A percentile compares a stretch with the other conserved stretches of the same genome.
These are phyloP conservation scores for Lenwebbia sp. DNA, from an alignment of 345 rosid genomes.

Conservation along the genomic window DNA sequence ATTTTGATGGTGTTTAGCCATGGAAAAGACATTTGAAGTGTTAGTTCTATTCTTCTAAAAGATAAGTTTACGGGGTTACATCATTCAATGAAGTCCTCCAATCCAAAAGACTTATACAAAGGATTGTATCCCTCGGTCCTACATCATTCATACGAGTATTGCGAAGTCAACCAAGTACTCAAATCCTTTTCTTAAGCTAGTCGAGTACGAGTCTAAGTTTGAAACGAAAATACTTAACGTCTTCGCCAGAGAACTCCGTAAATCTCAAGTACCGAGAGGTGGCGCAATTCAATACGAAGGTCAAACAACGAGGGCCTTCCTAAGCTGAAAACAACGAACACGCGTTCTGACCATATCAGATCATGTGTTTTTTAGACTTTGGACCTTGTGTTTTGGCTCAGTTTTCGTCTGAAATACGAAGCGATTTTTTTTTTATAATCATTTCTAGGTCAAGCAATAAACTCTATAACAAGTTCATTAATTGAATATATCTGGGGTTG, in stretches of 20 bases:
- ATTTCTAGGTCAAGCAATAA: neutral
- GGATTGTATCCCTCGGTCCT: neutral
- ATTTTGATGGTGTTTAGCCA: neutral
- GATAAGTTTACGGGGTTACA: neutral
- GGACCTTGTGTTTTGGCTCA: neutral
- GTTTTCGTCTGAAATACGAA: neutral
- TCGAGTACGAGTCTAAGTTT: neutral
- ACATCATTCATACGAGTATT: neutral
- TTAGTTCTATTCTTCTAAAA: neutral
- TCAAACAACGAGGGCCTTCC: neutral
- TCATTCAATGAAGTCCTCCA: neutral
- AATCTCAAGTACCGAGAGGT: neutral
- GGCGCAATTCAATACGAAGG: neutral
- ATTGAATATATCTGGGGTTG: neutral
- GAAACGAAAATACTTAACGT: neutral
- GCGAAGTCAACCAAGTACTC: neutral
- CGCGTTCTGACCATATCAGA: neutral
- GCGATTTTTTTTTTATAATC: neutral
- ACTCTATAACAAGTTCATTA: neutral
- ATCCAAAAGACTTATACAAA: neutral
- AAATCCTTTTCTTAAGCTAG: neutral
- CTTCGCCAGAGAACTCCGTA: neutral
- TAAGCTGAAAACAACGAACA: neutral
- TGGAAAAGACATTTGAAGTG: neutral
- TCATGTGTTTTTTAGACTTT: neutral